Conservation (phyloP, 2,329 filamentous ascomycete genomes). For the Apiospora koreana region DNA sequence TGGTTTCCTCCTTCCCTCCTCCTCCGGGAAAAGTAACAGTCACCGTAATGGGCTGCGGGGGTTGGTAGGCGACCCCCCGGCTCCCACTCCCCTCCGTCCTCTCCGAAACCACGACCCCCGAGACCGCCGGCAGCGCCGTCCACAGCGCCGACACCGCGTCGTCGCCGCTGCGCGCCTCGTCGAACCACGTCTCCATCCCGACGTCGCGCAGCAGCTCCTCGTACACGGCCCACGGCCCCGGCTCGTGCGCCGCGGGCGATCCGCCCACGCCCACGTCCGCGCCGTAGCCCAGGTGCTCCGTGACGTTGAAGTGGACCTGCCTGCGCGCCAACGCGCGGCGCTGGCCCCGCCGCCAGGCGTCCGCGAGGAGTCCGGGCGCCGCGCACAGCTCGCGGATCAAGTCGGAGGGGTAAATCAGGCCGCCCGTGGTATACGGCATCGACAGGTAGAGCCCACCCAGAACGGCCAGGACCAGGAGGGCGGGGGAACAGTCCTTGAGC, state of each 20-base stretch:
- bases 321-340: no score
- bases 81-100: not conserved
- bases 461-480: not conserved
- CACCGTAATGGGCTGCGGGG: not conserved
- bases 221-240: not conserved
- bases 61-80: not conserved
- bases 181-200: constrained; percentile 14
- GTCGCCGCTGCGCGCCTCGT: constrained; percentile 9
- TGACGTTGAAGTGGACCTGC: not conserved
- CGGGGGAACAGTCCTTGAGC: not conserved
- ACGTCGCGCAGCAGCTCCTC: constrained; percentile 6
- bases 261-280: not conserved
- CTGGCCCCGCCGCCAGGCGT: not conserved
- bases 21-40: not conserved
- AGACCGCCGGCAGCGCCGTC: constrained; percentile 1
- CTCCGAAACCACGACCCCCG: not conserved
- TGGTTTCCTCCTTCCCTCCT: no score
- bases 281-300: not conserved
- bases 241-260: not conserved
- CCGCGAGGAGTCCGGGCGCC: no score
- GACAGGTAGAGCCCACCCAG: not conserved
- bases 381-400: no score
- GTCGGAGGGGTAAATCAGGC: no score
- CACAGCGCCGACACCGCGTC: constrained; percentile 13
- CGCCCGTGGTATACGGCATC: no score